Evolutionary conservation across 2,329 filamentous ascomycete genomes (phyloP), one percentile per base, ranked within the genome.

Genomic region (Cladosporium cucumerinum): DNA sequence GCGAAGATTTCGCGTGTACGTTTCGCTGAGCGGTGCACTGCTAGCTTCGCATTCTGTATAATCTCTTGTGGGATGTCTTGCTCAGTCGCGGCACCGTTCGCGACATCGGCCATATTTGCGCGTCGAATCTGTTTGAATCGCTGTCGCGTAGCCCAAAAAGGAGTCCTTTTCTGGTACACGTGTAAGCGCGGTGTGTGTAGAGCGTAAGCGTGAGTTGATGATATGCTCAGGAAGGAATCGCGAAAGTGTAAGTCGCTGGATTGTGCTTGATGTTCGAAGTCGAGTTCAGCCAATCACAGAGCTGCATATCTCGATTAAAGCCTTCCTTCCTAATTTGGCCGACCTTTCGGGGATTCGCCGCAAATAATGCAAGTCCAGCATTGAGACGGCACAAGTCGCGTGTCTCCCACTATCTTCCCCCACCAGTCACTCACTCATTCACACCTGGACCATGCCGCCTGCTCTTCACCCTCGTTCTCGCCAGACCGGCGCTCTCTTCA

Each of bases 401-500:
- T 34, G 12, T 25, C 28, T 54, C 5, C 12, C 48, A 28, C 21
- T 52, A 14, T 39, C 12, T 21, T 28, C 14, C 21, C 21, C 58
- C 39, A 23, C 55, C 52, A 52, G 55, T 49, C 52, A 34, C 25
- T 54, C 39, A 5, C 39, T 54, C 52, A n/a, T 52, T 39, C 26
- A 28, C n/a, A 23, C 69, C 72, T 80, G 74, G 30, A 61, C 49
- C 76, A 95, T 95, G 91, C 88, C 92, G 73, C 91, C 87, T 48
- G 82, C 94, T 79, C 88, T 99, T 49, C 95, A 99, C 78, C 95
- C 95, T 36, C 89, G 93, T 78, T 98, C 94, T 71, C 89, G 92
- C 73, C 91, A 92, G 81, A 99, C 95, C 72, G 93, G 91, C 64
- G 95, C 93, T 54, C 89, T 99, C 66, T 99, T 99, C 81, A 93